These are phyloP conservation scores for Penicillium verhagenii DNA, from an alignment of 495 filamentous ascomycete genomes.

Conservation along the genomic window DNA sequence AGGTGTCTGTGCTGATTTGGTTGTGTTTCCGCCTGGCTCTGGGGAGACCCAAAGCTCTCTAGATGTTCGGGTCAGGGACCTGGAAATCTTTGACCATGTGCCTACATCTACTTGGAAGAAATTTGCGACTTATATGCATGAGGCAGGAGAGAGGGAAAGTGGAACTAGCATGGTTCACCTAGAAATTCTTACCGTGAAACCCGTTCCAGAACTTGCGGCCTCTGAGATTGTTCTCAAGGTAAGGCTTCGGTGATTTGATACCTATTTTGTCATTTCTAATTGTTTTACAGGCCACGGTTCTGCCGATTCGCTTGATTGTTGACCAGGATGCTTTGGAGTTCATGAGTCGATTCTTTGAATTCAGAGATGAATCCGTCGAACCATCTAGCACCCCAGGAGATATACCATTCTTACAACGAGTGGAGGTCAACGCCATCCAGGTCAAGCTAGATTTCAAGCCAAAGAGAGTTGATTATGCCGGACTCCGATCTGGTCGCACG, in stretches of 20 bases:
- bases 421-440: constrained; percentile 78
- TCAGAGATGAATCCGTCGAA: constrained; percentile 74
- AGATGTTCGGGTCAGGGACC: constrained; percentile 74
- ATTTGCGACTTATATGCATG: constrained; percentile 89
- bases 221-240: constrained; percentile 87
- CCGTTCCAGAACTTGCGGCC: constrained; percentile 77
- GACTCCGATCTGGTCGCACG: constrained; percentile 94
- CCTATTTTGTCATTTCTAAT: neutral
- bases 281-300: constrained; percentile 60
- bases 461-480: constrained; percentile 91
- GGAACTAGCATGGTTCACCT: constrained; percentile 86
- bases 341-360: constrained; percentile 95
- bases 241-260: constrained; percentile 8
- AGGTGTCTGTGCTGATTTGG: constrained; percentile 78
- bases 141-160: constrained; percentile 80
- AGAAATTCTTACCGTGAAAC: constrained; percentile 82
- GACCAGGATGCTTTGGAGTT: constrained; percentile 99
- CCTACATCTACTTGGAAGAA: constrained; percentile 98
- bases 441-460: constrained; percentile 96
- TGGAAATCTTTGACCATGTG: constrained; percentile 92
- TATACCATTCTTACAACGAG: constrained; percentile 84
- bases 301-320: constrained; percentile 89
- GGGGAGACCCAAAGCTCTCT: constrained; percentile 84
- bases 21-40: constrained; percentile 74
- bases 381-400: constrained; percentile 57